Conservation (phyloP, 768 basidiomycete genomes). For the Roridomyces roridus region DNA sequence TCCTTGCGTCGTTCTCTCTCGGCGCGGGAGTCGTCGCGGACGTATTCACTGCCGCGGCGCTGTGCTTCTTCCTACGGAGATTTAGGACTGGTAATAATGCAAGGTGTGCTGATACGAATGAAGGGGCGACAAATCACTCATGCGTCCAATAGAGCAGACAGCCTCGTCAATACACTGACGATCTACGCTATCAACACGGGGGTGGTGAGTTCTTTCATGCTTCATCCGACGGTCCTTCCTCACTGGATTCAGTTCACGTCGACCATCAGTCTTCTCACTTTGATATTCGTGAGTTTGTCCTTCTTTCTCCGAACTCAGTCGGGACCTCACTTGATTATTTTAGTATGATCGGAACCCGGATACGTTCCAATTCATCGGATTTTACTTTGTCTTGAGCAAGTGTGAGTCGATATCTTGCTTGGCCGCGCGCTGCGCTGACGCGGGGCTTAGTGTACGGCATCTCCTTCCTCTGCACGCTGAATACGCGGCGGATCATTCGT, state of each 20-base stretch:
- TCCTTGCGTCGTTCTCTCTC: constrained; percentile 54
- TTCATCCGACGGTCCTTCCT: not conserved
- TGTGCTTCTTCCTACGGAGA: constrained; percentile 60
- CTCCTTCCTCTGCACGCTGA: constrained; percentile 52
- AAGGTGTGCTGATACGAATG: constrained; percentile 30
- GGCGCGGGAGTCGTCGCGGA: constrained; percentile 58
- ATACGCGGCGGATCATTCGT: constrained; percentile 57
- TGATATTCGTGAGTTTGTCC: constrained; percentile 38
- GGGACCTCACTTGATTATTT: not conserved
- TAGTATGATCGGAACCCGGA: constrained; percentile 60
- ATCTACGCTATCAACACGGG: constrained; percentile 72
- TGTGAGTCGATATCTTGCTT: constrained; percentile 41
- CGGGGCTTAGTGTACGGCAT: constrained; percentile 45
- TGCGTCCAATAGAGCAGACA: constrained; percentile 49
- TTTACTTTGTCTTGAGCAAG: constrained; percentile 67
- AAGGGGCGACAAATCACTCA: not conserved
- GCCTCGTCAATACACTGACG: constrained; percentile 60
- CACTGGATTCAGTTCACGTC: constrained; percentile 30
- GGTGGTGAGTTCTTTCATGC: constrained; percentile 32
- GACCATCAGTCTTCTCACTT: constrained; percentile 46
- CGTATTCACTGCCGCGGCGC: constrained; percentile 52
- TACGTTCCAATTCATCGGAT: constrained; percentile 62
- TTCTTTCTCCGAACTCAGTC: not conserved
- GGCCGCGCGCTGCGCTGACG: not conserved
- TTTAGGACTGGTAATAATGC: constrained; percentile 57